Conservation (phyloP, 2,329 filamentous ascomycete species). For the Phaeosphaeria sp. region DNA sequence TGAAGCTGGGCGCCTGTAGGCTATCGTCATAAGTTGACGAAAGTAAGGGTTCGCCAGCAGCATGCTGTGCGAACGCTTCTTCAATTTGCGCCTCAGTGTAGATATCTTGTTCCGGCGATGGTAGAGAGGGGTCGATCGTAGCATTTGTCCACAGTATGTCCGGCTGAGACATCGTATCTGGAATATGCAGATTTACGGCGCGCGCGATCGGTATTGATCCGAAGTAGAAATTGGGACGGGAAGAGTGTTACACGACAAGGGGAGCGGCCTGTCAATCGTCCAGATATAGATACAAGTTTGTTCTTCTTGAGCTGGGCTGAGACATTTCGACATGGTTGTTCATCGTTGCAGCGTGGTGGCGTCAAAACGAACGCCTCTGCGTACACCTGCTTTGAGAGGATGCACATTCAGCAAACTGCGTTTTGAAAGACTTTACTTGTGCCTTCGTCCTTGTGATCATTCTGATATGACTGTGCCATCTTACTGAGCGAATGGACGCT, state of each 20-base stretch:
- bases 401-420: neutral
- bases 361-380: conserved; percentile 7
- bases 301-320: conserved; percentile 26
- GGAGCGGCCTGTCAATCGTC: conserved; percentile 11
- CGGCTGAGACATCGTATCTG: conserved; percentile 27
- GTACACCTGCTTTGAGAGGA: conserved; percentile 2
- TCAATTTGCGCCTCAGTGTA: conserved; percentile 16
- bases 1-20: conserved; percentile 12
- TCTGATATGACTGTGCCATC: neutral
- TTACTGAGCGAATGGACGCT: neutral
- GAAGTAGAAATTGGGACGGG: conserved; percentile 5
- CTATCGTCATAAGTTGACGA: conserved; percentile 10
- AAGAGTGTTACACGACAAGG: conserved; percentile 29
- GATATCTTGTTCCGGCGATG: conserved; percentile 6
- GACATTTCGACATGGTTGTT: conserved; percentile 21
- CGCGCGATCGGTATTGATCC: conserved; percentile 8
- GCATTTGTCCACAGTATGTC: neutral
- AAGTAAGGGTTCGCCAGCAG: conserved; percentile 5
- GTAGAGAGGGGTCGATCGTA: neutral
- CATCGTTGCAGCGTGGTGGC: conserved; percentile 11
- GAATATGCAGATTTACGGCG: conserved; percentile 1
- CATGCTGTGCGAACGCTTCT: conserved; percentile 13
- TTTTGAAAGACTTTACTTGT: neutral
- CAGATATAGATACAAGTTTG: conserved; percentile 30
- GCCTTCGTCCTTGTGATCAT: neutral